Evolutionary conservation across 768 basidiomycete genomes (phyloP).

Genomic region (Pluteus cervinus): DNA sequence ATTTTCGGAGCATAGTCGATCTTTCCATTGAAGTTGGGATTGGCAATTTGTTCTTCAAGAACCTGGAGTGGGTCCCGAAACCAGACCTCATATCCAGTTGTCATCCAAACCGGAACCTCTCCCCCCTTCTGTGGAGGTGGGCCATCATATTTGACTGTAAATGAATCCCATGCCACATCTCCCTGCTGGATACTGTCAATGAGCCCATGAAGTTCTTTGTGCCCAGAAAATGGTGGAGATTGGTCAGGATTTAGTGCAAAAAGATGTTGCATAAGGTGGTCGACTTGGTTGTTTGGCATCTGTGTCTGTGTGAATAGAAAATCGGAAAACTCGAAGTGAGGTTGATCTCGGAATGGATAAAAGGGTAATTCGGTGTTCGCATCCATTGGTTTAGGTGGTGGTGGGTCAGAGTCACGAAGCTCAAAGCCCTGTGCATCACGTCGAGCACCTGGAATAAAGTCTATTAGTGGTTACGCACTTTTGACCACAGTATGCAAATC

Average conservation of each 20-base stretch:
- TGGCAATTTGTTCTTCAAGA: conserved; percentile 19
- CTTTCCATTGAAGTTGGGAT: conserved; percentile 25
- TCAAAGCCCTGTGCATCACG: too few relatives aligned
- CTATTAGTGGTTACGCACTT: too few relatives aligned
- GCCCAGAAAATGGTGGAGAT: conserved; percentile 15
- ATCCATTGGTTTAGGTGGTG: too few relatives aligned
- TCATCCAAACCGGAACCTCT: conserved; percentile 19
- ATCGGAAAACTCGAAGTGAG: conserved; percentile 12
- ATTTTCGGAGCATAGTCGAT: conserved; percentile 25
- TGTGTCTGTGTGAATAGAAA: conserved; percentile 12
- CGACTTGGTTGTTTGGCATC: conserved; percentile 14
- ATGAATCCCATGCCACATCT: conserved; percentile 20
- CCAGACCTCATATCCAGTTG: conserved; percentile 16
- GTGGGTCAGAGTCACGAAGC: too few relatives aligned
- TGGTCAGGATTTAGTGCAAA: too few relatives aligned
- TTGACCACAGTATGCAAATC: too few relatives aligned
- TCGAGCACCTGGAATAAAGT: too few relatives aligned
- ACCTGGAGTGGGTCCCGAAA: conserved; percentile 20
- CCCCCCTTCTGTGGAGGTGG: conserved; percentile 5
- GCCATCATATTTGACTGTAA: conserved; percentile 14
- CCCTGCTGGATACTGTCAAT: conserved; percentile 20
- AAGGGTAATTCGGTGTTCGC: too few relatives aligned
- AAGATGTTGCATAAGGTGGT: too few relatives aligned
- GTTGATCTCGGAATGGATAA: neutral
- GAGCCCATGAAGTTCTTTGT: conserved; percentile 15